phyloP scores from a whole-genome alignment of 2,329 filamentous ascomycete genomes.

The Chaetomium olivaceum region DNA sequence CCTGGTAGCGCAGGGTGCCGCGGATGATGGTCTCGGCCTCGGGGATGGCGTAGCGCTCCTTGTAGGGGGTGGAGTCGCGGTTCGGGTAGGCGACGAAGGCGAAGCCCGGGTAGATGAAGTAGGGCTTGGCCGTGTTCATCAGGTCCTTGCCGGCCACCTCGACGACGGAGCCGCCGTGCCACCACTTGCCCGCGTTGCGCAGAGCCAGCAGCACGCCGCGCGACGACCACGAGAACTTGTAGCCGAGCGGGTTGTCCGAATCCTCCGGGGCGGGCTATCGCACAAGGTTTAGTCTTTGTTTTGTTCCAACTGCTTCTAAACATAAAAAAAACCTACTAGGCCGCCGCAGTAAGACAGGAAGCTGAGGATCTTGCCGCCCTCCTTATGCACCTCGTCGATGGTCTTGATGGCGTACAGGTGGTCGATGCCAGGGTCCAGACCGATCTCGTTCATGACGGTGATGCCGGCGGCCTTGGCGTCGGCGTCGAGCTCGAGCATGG shows the following conservation, averaged over 20 bases:
- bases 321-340: slow-evolving; percentile 49
- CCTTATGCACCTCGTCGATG: slow-evolving; percentile 83
- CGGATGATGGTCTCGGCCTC: slow-evolving; percentile 82
- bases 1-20: slow-evolving; percentile 78
- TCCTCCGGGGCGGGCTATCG: slow-evolving; percentile 54
- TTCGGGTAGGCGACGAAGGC: slow-evolving; percentile 92
- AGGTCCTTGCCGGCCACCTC: slow-evolving; percentile 67
- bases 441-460: slow-evolving; percentile 97
- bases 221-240: slow-evolving; percentile 83
- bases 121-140: slow-evolving; percentile 86
- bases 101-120: slow-evolving; percentile 83
- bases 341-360: slow-evolving; percentile 88
- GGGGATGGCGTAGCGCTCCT: slow-evolving; percentile 85
- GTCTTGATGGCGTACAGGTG: slow-evolving; percentile 81
- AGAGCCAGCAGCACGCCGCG: slow-evolving; percentile 87
- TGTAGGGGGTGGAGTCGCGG: slow-evolving; percentile 84
- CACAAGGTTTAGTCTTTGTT: no score
- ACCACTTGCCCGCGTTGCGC: slow-evolving; percentile 81
- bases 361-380: slow-evolving; percentile 78
- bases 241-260: slow-evolving; percentile 87
- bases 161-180: slow-evolving; percentile 74
- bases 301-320: no score
- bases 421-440: slow-evolving; percentile 68
- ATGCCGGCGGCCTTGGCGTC: slow-evolving; percentile 87
- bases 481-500: slow-evolving; percentile 85